Evolutionary conservation across 2,329 filamentous ascomycete genomes (phyloP).

Genomic region (Trichoderma arundinaceum): DNA sequence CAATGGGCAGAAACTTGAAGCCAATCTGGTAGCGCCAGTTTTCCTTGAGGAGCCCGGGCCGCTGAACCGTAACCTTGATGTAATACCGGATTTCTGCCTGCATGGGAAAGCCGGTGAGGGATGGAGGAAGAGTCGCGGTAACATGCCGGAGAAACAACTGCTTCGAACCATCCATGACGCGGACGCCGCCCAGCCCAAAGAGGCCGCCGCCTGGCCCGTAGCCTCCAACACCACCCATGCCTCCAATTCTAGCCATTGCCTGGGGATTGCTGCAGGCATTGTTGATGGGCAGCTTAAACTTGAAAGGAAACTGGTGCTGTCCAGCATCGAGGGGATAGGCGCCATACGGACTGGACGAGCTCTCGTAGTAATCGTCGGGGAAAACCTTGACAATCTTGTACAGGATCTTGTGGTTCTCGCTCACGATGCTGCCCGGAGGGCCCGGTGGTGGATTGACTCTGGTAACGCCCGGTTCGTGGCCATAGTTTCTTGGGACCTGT

Average conservation of each 20-base stretch:
- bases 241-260: slow-evolving; percentile 59
- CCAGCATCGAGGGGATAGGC: slow-evolving; percentile 69
- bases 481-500: slow-evolving; percentile 54
- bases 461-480: slow-evolving; percentile 48
- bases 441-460: slow-evolving; percentile 39
- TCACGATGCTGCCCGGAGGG: slow-evolving; percentile 51
- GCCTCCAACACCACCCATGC: slow-evolving; percentile 61
- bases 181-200: slow-evolving; percentile 58
- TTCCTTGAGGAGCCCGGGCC: slow-evolving; percentile 88
- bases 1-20: slow-evolving; percentile 91
- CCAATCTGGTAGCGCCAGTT: slow-evolving; percentile 74
- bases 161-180: slow-evolving; percentile 67
- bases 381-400: slow-evolving; percentile 78
- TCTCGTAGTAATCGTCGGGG: slow-evolving; percentile 59
- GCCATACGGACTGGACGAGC: slow-evolving; percentile 49
- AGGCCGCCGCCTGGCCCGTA: slow-evolving; percentile 52
- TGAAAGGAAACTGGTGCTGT: slow-evolving; percentile 77
- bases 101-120: slow-evolving; percentile 82
- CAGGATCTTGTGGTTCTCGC: slow-evolving; percentile 73
- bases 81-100: slow-evolving; percentile 93
- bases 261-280: slow-evolving; percentile 67
- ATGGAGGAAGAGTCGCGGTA: slow-evolving; percentile 86
- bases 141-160: slow-evolving; percentile 72
- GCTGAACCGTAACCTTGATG: slow-evolving; percentile 90
- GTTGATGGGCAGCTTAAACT: slow-evolving; percentile 79